Conservation (phyloP, 148 eudicot species). For the Persicaria maculosa region DNA sequence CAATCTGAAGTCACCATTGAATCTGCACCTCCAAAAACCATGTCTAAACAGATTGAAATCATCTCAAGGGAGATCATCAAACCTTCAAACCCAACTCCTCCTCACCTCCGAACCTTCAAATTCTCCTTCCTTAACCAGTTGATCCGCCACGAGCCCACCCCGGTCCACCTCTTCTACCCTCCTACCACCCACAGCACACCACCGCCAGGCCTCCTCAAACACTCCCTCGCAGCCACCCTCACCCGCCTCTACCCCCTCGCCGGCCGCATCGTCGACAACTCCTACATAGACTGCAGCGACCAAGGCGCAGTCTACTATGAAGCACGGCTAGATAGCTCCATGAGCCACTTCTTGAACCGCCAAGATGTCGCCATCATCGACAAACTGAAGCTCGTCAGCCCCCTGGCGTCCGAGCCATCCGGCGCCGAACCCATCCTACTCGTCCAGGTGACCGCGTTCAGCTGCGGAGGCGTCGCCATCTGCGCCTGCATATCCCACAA, state of each 20-base stretch:
- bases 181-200: background rate
- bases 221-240: constrained; percentile 11
- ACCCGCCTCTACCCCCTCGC: constrained; percentile 20
- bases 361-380: constrained; percentile 10
- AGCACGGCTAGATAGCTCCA: constrained; percentile 21
- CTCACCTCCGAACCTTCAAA: constrained; percentile 23
- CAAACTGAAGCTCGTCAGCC: constrained; percentile 21
- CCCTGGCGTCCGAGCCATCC: background rate
- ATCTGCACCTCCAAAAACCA: background rate
- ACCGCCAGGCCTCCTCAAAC: constrained; percentile 13
- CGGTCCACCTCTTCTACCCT: constrained; percentile 30
- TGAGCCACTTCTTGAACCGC: constrained; percentile 19
- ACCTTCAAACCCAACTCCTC: constrained; percentile 42
- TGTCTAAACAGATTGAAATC: constrained; percentile 18
- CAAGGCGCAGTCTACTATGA: constrained; percentile 16
- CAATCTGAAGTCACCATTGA: background rate
- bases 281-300: constrained; percentile 19
- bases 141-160: constrained; percentile 19
- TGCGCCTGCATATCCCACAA: constrained; percentile 46
- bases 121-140: constrained; percentile 37
- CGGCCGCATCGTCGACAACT: constrained; percentile 9
- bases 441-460: constrained; percentile 39
- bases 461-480: constrained; percentile 56
- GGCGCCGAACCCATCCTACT: constrained; percentile 15
- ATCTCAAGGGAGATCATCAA: constrained; percentile 33